Base-by-base conservation (phyloP, 805 yeast genomes). In the Ogataea pini region DNA sequence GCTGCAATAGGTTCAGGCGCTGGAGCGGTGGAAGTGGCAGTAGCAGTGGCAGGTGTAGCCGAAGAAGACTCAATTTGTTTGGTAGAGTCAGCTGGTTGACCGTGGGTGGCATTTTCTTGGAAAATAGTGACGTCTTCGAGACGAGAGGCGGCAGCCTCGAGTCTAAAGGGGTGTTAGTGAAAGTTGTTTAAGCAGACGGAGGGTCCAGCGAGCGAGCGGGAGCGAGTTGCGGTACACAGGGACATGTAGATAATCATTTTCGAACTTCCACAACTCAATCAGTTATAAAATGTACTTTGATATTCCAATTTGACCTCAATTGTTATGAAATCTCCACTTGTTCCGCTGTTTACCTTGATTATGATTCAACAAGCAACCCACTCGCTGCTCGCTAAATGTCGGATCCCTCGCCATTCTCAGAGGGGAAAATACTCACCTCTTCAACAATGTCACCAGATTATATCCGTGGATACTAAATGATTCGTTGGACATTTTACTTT, bases 131-230 rank as follows among this genome's bases (percentile, higher is more conserved):
- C 82, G 65, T 90, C 97, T 62, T 90, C 97, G 57, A 90, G 79
- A 42, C 97, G 82, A 5, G 96, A 85, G 8, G 97, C 89, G 29
- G 97, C 97, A 13, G 96, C 92, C 67, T 90, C 97, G 59, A 90
- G 79, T 56, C 96, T 78, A 61, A n/a, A 64, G 9, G 16, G 41
- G 8, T 31, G 41, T 37, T 37, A 34, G 36, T 44, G 14, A n/a
- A n/a, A n/a, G n/a, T n/a, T n/a, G n/a, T n/a, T 14, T 24, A 42
- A 2, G 33, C 28, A 9, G 27, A 28, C 20, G 45, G 28, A 13
- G 18, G 48, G 38, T 31, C n/a, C 13, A 8, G 8, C 25, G 7
- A 22, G 25, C 25, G 25, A 22, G n/a, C n/a, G n/a, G n/a, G n/a
- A n/a, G n/a, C n/a, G n/a, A n/a, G n/a, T n/a, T n/a, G n/a, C n/a